Percentiles rank a stretch among this genome's conserved stretches.
phyloP scores from a whole-genome alignment of 2,329 filamentous ascomycete species.

The Epichloe festucae region DNA sequence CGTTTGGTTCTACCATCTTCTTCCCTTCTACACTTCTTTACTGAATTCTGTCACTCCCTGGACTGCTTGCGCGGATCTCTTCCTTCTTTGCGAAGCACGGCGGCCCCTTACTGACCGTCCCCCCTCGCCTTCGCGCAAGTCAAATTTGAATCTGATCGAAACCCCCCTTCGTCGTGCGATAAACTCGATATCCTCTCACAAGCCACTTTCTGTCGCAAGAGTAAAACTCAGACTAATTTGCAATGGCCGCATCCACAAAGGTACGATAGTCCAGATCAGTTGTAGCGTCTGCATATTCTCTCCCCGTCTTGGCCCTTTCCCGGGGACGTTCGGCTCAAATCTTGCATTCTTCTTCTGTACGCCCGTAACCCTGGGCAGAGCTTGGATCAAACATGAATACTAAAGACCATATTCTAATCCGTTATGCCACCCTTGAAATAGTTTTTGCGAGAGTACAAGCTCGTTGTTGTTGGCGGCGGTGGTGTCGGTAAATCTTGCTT shows the following conservation, averaged over 20 bases:
- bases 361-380: neutral
- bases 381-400: neutral
- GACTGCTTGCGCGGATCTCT: neutral
- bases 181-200: neutral
- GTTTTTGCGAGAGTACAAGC: conserved; percentile 86
- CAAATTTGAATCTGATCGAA: conserved; percentile 6
- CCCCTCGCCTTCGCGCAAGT: conserved; percentile 7
- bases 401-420: neutral
- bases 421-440: conserved; percentile 20
- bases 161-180: conserved; percentile 4
- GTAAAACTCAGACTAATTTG: conserved; percentile 3
- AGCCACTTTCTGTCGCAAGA: neutral
- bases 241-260: conserved; percentile 25
- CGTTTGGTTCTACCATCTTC: neutral
- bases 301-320: neutral
- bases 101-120: conserved; percentile 2
- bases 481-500: conserved; percentile 98
- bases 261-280: conserved; percentile 10
- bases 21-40: neutral
- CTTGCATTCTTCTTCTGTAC: neutral
- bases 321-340: neutral
- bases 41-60: neutral
- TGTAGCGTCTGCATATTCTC: neutral
- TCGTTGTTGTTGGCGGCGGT: conserved; percentile 95
- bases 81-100: neutral